phyloP scores from a whole-genome alignment of 345 rosid species.

The Eutrema heterophyllum region DNA sequence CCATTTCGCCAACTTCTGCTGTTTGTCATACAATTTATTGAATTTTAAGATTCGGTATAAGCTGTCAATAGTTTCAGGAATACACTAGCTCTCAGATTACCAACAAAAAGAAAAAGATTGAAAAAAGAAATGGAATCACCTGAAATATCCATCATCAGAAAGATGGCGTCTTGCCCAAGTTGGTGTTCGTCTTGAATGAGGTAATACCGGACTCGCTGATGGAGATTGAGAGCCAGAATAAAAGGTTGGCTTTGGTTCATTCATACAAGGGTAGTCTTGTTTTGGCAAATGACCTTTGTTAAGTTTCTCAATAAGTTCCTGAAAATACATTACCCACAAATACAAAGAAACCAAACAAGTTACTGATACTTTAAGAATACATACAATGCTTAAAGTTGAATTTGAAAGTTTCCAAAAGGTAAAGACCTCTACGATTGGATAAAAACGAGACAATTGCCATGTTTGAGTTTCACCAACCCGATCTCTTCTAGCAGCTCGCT shows the following conservation, averaged over 20 bases:
- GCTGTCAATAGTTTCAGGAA: neutral
- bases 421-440: slow-evolving; percentile 86
- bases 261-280: slow-evolving; percentile 85
- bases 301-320: slow-evolving; percentile 90
- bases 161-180: slow-evolving; percentile 62
- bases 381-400: neutral
- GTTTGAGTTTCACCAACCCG: slow-evolving; percentile 48
- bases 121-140: slow-evolving; percentile 34
- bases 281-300: slow-evolving; percentile 70
- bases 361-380: neutral
- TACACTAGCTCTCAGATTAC: neutral
- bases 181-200: slow-evolving; percentile 74
- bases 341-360: slow-evolving; percentile 5
- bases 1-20: neutral
- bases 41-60: neutral
- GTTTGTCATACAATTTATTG: neutral
- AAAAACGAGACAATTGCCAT: slow-evolving; percentile 90
- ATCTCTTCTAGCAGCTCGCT: slow-evolving; percentile 81
- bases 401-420: neutral
- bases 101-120: too few species aligned
- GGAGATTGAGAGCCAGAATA: slow-evolving; percentile 52
- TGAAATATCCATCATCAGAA: slow-evolving; percentile 83
- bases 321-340: slow-evolving; percentile 4
- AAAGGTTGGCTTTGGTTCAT: slow-evolving; percentile 78
- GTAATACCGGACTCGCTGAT: slow-evolving; percentile 39